Percentiles rank a stretch among this genome's conserved stretches.
These are phyloP conservation scores for Penicillium thymicola DNA, from an alignment of 2,329 filamentous ascomycete species.

Conservation along the genomic window DNA sequence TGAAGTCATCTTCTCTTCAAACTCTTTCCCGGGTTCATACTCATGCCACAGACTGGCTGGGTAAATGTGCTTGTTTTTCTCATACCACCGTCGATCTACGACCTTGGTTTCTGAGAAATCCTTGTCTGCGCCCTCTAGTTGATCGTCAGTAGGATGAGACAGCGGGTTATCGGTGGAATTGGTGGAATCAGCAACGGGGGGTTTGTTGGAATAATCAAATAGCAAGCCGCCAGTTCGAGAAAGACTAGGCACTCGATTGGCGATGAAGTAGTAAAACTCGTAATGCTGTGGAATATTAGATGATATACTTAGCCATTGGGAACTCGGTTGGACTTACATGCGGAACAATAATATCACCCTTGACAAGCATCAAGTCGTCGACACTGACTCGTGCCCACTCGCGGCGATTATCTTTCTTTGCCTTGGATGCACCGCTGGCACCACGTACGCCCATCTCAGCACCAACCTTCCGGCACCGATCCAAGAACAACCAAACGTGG, in stretches of 20 bases:
- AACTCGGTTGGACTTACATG: constrained; percentile 63
- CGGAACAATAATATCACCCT: constrained; percentile 86
- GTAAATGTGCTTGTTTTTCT: constrained; percentile 97
- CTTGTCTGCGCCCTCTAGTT: constrained; percentile 71
- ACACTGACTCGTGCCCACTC: constrained; percentile 94
- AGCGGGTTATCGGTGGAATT: constrained; percentile 42
- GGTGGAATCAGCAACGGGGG: constrained; percentile 27
- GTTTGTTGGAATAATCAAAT: constrained; percentile 67
- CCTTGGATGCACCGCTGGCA: constrained; percentile 46
- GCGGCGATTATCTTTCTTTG: constrained; percentile 60
- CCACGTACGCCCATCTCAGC: constrained; percentile 74
- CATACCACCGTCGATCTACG: constrained; percentile 94
- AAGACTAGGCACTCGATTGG: constrained; percentile 66
- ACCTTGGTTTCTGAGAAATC: constrained; percentile 86
- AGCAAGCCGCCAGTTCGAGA: constrained; percentile 70
- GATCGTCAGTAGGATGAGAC: constrained; percentile 49
- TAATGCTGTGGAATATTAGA: constrained; percentile 65
- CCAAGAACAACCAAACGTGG: constrained; percentile 86
- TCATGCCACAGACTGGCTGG: constrained; percentile 94
- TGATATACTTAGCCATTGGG: background rate
- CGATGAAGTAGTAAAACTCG: constrained; percentile 94
- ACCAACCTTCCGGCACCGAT: constrained; percentile 85
- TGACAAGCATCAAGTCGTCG: constrained; percentile 90
- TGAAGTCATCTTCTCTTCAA: constrained; percentile 58
- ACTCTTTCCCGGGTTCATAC: constrained; percentile 87